Percentiles rank a stretch among this genome's conserved stretches.
These are phyloP conservation scores for Tylopilus sp. DNA, from an alignment of 768 basidiomycete genomes.

Conservation along the genomic window DNA sequence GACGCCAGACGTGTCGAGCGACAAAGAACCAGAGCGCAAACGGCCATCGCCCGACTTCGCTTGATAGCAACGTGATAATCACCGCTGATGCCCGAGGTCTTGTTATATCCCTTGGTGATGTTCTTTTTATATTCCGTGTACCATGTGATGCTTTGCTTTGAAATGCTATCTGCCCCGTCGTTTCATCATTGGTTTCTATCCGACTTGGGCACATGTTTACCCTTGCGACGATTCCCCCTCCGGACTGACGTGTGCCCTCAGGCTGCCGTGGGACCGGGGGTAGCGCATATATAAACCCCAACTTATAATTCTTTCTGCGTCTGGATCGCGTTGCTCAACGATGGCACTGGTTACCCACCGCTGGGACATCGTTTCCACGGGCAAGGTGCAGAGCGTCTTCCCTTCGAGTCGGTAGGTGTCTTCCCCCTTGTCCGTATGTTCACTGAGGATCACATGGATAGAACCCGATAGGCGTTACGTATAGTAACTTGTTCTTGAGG, in stretches of 20 bases:
- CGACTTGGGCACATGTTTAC: neutral
- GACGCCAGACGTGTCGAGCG: neutral
- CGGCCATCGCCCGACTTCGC: slow-evolving; percentile 1
- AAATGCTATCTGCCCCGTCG: slow-evolving; percentile 5
- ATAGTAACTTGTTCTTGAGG: neutral
- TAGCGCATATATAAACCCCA: neutral
- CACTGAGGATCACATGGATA: neutral
- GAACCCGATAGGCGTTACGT: neutral
- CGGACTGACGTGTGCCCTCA: neutral
- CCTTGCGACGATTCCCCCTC: slow-evolving; percentile 20
- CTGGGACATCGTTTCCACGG: neutral
- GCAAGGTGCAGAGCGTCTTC: neutral
- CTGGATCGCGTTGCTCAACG: neutral
- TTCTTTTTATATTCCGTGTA: neutral
- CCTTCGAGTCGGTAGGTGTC: slow-evolving; percentile 37
- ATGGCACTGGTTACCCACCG: neutral
- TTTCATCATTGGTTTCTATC: neutral
- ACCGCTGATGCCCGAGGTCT: too few species aligned
- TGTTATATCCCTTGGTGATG: too few species aligned
- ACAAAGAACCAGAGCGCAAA: slow-evolving; percentile 14
- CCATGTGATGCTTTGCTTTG: neutral
- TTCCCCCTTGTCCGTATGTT: neutral
- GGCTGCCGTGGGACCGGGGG: neutral
- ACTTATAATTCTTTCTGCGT: neutral
- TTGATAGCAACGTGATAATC: slow-evolving; percentile 4